phyloP scores from a whole-genome alignment of 495 filamentous ascomycete species.

The Neurospora sp. region DNA sequence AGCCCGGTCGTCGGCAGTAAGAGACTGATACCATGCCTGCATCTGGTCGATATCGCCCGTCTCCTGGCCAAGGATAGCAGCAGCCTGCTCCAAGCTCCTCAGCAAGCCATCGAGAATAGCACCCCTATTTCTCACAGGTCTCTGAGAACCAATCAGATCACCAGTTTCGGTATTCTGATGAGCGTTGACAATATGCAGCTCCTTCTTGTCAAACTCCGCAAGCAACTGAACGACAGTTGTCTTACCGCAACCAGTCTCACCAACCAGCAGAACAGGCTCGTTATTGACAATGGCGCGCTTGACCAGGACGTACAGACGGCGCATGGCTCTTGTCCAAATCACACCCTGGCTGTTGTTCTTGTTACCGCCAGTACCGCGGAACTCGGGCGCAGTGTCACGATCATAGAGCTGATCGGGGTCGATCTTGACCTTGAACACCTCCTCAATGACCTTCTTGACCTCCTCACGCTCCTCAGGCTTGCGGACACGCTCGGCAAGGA shows the following conservation, averaged over 20 bases:
- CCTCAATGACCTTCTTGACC: conserved; percentile 83
- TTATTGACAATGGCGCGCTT: conserved; percentile 77
- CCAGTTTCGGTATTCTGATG: conserved; percentile 97
- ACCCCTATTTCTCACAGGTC: conserved; percentile 77
- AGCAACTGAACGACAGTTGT: conserved; percentile 92
- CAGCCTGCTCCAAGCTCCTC: conserved; percentile 46
- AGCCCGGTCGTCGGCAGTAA: conserved; percentile 14
- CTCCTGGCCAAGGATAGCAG: conserved; percentile 24
- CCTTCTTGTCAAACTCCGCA: conserved; percentile 62
- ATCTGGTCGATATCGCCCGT: conserved; percentile 21
- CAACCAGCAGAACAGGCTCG: conserved; percentile 88
- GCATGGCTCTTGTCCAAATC: conserved; percentile 94
- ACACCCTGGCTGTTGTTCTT: conserved; percentile 48
- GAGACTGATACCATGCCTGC: conserved; percentile 31
- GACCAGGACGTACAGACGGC: conserved; percentile 76
- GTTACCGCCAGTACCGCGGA: conserved; percentile 39
- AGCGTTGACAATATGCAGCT: conserved; percentile 84
- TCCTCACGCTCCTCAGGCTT: conserved; percentile 75
- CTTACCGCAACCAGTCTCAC: conserved; percentile 96
- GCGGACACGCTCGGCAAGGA: conserved; percentile 88
- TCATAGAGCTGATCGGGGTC: conserved; percentile 65
- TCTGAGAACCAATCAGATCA: conserved; percentile 90
- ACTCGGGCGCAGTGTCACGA: conserved; percentile 39
- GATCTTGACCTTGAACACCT: conserved; percentile 80
- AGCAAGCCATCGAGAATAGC: conserved; percentile 55